Base-by-base conservation (phyloP, 2,329 filamentous ascomycete genomes). In the Arthrobotrys megalospora region DNA sequence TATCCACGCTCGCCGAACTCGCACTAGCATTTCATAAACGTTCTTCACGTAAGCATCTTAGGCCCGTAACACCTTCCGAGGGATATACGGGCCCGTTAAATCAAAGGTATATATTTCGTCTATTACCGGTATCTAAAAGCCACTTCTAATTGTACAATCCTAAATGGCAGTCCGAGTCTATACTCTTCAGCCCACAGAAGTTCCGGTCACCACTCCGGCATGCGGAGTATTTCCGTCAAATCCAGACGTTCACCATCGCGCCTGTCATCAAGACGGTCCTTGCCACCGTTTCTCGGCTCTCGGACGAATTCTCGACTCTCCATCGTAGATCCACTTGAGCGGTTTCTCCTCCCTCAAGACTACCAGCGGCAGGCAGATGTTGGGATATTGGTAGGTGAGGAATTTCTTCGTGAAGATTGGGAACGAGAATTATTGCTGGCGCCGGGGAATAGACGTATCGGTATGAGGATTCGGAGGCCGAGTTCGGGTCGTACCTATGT, bases 341-440 rank as follows among this genome's bases (percentile, higher is more conserved):
- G 48, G 19, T 55, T 60, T 11, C 19, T 65, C 16, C 53, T 58
- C 2, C 21, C 47, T 24, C 41, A 73, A 14, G 47, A 45, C 24
- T 45, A 14, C 10, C 69, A 73, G 34, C 10, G 21, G n/a, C 48
- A 73, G 14, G 62, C 60, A 7, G 41, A 65, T 60, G 38, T 60
- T n/a, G 69, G 69, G 14, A 32, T 14, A 7, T 11, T 64, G 19
- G 19, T 53, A 5, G 67, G 67, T 1, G n/a, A 71, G 19, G 67
- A 64, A 19, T 28, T 71, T 34, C 34, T 71, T 28, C 32, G 16
- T 3, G 34, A 41, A 11, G 64, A 55, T 34, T 55, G 47, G 64
- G 47, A 55, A 11, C 36, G n/a, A 28, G 55, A 60, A 7, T 11
- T 60, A 4, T 6, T 60, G 3, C 10, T 60, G 55, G 36, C 36